Conservation (phyloP, 805 yeast species). For the Scheffersomyces lignosus region DNA sequence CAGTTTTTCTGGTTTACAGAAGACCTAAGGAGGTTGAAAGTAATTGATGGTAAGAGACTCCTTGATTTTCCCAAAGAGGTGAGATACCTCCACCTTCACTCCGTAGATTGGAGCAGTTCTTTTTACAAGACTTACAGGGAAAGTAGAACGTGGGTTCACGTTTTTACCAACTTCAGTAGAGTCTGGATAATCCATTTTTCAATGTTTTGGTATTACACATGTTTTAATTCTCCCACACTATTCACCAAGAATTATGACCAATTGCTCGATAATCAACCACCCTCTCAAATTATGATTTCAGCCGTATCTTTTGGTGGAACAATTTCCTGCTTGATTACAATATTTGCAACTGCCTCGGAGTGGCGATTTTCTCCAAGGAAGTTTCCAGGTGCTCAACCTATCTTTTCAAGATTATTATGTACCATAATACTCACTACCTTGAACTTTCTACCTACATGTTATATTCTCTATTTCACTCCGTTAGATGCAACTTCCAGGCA, state of each 20-base stretch:
- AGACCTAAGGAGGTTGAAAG: slow-evolving; percentile 31
- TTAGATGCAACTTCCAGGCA: slow-evolving; percentile 20
- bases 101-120: slow-evolving; percentile 40
- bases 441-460: slow-evolving; percentile 30
- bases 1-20: slow-evolving; percentile 51
- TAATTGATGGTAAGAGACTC: slow-evolving; percentile 33
- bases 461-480: slow-evolving; percentile 26
- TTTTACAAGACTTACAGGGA: slow-evolving; percentile 50
- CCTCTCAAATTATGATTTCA: slow-evolving; percentile 44
- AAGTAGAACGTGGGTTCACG: slow-evolving; percentile 50
- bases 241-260: slow-evolving; percentile 46
- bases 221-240: slow-evolving; percentile 50
- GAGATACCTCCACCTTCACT: slow-evolving; percentile 30
- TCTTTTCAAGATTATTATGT: slow-evolving; percentile 14
- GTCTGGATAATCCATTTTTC: slow-evolving; percentile 54
- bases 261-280: slow-evolving; percentile 43
- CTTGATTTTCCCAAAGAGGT: slow-evolving; percentile 25
- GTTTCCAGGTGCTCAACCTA: slow-evolving; percentile 20
- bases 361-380: slow-evolving; percentile 24
- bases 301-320: slow-evolving; percentile 48
- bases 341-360: slow-evolving; percentile 27
- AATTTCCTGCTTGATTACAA: slow-evolving; percentile 33
- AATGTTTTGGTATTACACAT: slow-evolving; percentile 52
- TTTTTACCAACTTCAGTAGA: slow-evolving; percentile 49
- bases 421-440: slow-evolving; percentile 15